Evolutionary conservation across 257 asterid species (phyloP), one percentile per base, ranked within the genome.

Genomic region (Nicotiana knightiana): DNA sequence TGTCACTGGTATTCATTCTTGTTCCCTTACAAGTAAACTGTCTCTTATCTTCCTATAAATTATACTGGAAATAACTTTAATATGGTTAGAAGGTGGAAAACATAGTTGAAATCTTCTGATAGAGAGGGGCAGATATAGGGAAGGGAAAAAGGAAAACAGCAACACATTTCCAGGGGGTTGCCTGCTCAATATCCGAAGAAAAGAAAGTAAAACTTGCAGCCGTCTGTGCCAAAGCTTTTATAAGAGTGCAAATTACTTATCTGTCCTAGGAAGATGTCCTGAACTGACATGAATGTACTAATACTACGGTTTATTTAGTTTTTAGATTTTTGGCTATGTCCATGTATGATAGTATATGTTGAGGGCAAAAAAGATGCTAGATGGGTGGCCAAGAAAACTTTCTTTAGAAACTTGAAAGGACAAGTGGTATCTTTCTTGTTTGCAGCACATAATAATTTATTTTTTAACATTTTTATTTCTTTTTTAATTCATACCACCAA

Each of bases 1-100:
- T 85, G 94, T 91, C 85, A 94, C 97, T 62, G 98, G 98, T 93
- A 93, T 82, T 48, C 80, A 21, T 83, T 71, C 59, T 85, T 75
- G 82, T 77, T 75, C 76, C 68, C 33, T 79, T 71, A 46, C 79
- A 71, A 71, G 61, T 1, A 71, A 12, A 46, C 82, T 12, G 43
- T 77, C 82, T 79, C 68, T 43, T 62, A 21, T 63, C 66, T 82
- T 79, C 63, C 46, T 75, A 24, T 75, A 75, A 24, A 13, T 75
- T 75, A 16, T 73, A 26, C 43, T 75, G 63, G 26, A 26, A 75
- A 51, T 51, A 51, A 26, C 12, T 75, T 28, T 75, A 73, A 13
- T 48, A 26, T 48, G 43, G 62, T 73, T 48, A 73, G 62, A 73
- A 51, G 78, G 79, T 48, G 79, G 57, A 48, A 26, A 48, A 48